A percentile compares a stretch with the other conserved stretches of the same genome.
phyloP scores from a whole-genome alignment of 306 rosid genomes.

The Cucurbita ficifolia region DNA sequence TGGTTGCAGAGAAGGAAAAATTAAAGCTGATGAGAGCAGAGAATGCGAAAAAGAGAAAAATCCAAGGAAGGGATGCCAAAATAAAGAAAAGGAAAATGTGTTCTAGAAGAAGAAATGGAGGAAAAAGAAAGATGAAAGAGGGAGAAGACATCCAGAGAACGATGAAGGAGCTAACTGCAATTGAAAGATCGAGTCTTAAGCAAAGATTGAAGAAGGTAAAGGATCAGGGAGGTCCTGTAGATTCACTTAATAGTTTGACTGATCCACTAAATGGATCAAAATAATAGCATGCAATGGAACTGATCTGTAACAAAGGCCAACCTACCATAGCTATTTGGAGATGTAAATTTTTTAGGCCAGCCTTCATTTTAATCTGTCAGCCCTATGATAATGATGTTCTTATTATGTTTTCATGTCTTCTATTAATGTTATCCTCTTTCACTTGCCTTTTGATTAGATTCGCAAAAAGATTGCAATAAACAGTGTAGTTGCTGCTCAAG shows the following conservation, averaged over 20 bases:
- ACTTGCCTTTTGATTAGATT: constrained; percentile 24
- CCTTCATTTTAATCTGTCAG: not conserved
- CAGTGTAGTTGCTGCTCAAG: constrained; percentile 17
- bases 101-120: constrained; percentile 1
- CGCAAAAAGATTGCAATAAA: constrained; percentile 17
- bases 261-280: not conserved
- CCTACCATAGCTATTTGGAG: not conserved
- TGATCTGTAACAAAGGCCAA: not conserved
- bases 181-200: constrained; percentile 18
- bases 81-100: not conserved
- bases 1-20: constrained; percentile 29
- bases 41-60: constrained; percentile 34
- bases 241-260: not conserved
- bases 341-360: not conserved
- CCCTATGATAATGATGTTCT: not conserved
- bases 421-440: not conserved
- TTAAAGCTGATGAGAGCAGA: constrained; percentile 38
- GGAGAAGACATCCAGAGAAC: constrained; percentile 13
- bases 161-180: constrained; percentile 18
- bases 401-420: not conserved
- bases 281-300: not conserved
- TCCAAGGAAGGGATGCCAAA: constrained; percentile 24
- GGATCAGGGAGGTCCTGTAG: not conserved
- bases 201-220: constrained; percentile 38
- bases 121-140: constrained; percentile 11